Percentiles rank a stretch among this genome's conserved stretches.
Conservation (phyloP, 1,284 basidiomycete genomes). For the Taiwanofungus camphoratus region DNA sequence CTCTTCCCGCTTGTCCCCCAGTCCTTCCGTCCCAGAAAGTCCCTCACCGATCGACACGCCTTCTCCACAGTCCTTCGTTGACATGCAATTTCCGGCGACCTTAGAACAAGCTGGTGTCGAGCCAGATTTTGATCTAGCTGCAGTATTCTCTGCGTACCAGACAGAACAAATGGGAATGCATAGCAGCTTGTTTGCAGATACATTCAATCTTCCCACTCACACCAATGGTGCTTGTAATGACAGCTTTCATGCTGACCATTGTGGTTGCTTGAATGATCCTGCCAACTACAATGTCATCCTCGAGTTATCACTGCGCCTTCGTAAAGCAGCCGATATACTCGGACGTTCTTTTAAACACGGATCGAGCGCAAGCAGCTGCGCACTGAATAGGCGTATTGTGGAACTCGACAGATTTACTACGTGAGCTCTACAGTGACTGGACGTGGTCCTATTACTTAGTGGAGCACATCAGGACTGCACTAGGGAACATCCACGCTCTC, state of each 20-base stretch:
- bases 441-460: too few relatives aligned
- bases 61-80: conserved; percentile 18
- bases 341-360: conserved; percentile 45
- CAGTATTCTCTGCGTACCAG: conserved; percentile 17
- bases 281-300: conserved; percentile 50
- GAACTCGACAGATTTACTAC: conserved; percentile 53
- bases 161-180: conserved; percentile 13
- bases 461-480: conserved; percentile 33
- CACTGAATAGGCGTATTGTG: conserved; percentile 45
- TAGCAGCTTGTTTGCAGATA: conserved; percentile 20
- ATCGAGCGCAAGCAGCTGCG: conserved; percentile 37
- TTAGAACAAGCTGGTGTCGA: conserved; percentile 9
- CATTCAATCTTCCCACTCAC: conserved; percentile 22
- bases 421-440: conserved; percentile 35
- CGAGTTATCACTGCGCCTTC: conserved; percentile 55
- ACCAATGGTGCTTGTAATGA: conserved; percentile 13
- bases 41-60: conserved; percentile 10
- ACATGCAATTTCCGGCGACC: conserved; percentile 8
- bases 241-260: conserved; percentile 33
- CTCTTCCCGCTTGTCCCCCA: conserved; percentile 9
- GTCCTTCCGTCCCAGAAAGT: conserved; percentile 8
- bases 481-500: conserved; percentile 30
- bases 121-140: conserved; percentile 22
- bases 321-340: conserved; percentile 52
- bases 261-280: conserved; percentile 52